Base-by-base conservation (phyloP, 2,329 filamentous ascomycete species). In the Cladophialophora carrionii region DNA sequence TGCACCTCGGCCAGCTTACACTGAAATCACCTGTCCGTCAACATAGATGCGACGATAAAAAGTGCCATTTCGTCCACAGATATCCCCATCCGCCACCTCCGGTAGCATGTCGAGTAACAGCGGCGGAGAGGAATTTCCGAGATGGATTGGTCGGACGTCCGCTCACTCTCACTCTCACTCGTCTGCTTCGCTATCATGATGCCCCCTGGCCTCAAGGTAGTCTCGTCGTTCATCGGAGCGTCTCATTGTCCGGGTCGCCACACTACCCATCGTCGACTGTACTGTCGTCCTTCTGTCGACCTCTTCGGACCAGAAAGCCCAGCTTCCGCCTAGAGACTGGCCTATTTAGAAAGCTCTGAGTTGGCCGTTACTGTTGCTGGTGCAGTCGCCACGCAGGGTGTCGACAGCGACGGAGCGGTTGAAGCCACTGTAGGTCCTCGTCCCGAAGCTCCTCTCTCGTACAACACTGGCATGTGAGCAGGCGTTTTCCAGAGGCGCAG, bases 311-410 rank as follows among this genome's bases (percentile, higher is more conserved):
- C 2, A 81, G 83, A 56, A 83, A 81, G n/a, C 77, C 89, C n/a
- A 89, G 91, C 26, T 0, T 92, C 92, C 64, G 87, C 86, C 0
- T 96, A 96, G 74, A 83, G 83, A 41, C 75, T 92, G 0, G 84
- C 85, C 1, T 83, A 84, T 0, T 93, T 91, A 0, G 90, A 91
- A 0, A 96, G 92, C 74, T 96, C 96, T 73, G 92, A 96, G 79
- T 80, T 96, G 26, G 91, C 92, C 0, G 96, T 96, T 77, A 92
- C 92, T 0, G 92, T 96, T 0, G 90, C 90, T 0, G 88, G 96
- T 2, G 89, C 92, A 0, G 89, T n/a, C 7, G 37, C 37, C 14
- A n/a, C 4, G 6, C 9, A 90, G 77, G 92, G 92, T 0, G 83
- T 88, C 0, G 80, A 89, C 48, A 94, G 90, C 72, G 87, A 92